Percentiles rank a stretch among this genome's conserved stretches.
Evolutionary conservation across 2,329 filamentous ascomycete species (phyloP).

Genomic region (Pseudogymnoascus sp.): DNA sequence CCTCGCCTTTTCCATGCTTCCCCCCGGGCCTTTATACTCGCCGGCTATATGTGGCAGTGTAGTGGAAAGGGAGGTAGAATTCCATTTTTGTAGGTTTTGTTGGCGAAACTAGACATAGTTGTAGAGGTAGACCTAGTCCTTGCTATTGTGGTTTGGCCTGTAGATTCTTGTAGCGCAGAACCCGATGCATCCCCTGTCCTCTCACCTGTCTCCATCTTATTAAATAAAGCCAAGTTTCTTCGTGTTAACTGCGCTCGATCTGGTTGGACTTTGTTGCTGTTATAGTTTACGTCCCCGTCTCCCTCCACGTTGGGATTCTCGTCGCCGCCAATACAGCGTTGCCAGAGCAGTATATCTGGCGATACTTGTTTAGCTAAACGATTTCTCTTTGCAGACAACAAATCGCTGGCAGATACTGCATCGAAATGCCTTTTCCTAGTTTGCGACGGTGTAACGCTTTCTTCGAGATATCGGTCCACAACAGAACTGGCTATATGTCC

Average conservation of each 20-base stretch:
- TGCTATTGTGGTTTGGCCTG: too few relatives aligned
- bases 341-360: background rate
- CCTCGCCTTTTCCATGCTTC: constrained; percentile 14
- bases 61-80: background rate
- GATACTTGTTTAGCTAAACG: background rate
- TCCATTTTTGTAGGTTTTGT: too few relatives aligned
- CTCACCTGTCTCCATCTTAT: background rate
- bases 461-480: background rate
- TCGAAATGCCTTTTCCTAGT: background rate
- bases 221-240: background rate
- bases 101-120: too few relatives aligned
- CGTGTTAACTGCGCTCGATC: background rate
- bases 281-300: background rate
- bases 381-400: background rate
- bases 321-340: background rate
- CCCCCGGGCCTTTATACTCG: constrained; percentile 13
- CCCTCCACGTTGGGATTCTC: background rate
- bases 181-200: background rate
- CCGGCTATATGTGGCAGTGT: constrained; percentile 17
- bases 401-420: background rate
- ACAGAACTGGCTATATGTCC: background rate
- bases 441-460: background rate
- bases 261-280: background rate
- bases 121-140: too few relatives aligned
- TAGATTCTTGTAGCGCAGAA: background rate